phyloP scores from a whole-genome alignment of 2,329 filamentous ascomycete species.

The Clarireedia paspali region DNA sequence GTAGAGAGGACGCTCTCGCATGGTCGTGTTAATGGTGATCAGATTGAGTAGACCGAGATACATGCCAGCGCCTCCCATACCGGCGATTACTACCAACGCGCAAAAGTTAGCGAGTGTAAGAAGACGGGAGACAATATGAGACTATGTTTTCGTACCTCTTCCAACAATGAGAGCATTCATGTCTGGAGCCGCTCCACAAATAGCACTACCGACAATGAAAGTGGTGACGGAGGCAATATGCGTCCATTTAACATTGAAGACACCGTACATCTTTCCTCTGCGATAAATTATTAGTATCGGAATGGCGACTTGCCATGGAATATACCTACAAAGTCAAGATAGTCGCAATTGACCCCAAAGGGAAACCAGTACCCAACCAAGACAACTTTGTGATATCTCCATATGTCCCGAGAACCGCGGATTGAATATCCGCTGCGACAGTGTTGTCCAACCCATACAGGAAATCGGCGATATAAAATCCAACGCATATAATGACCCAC shows the following conservation, averaged over 20 bases:
- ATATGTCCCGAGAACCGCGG: constrained; percentile 31
- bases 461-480: constrained; percentile 2
- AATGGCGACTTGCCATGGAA: neutral
- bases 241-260: constrained; percentile 22
- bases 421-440: constrained; percentile 39
- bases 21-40: constrained; percentile 10
- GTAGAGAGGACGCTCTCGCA: constrained; percentile 12
- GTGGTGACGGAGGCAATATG: constrained; percentile 15
- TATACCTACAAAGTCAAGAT: constrained; percentile 4
- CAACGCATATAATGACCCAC: constrained; percentile 20
- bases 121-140: too few species aligned
- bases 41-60: constrained; percentile 30
- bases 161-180: constrained; percentile 38
- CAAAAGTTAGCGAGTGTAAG: too few species aligned
- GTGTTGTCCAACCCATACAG: constrained; percentile 10
- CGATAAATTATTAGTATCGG: neutral
- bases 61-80: constrained; percentile 35
- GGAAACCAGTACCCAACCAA: constrained; percentile 35
- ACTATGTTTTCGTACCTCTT: constrained; percentile 14
- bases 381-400: constrained; percentile 31
- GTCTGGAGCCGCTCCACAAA: constrained; percentile 26
- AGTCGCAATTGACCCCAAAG: constrained; percentile 27
- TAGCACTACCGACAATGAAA: constrained; percentile 22
- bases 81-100: constrained; percentile 28
- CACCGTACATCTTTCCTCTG: constrained; percentile 13